Evolutionary conservation across 2,329 filamentous ascomycete genomes (phyloP), one percentile per base, ranked within the genome.

Genomic region (Alternaria incomplexa): DNA sequence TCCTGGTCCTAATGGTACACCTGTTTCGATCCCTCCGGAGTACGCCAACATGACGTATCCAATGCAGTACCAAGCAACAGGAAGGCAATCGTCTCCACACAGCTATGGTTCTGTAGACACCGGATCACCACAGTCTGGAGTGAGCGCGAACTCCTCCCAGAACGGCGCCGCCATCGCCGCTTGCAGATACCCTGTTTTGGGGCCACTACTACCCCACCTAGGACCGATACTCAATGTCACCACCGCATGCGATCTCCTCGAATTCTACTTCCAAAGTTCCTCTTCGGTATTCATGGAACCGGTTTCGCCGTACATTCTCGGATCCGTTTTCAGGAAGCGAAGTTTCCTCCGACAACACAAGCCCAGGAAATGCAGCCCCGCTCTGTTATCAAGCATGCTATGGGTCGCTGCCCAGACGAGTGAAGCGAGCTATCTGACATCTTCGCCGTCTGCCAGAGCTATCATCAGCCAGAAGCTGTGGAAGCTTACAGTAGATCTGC

Each of bases 391-490:
- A 26, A 97, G 93, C 79, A 97, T 97, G 87, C 87, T 97, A n/a
- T 97, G 93, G 93, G 91, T 96, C 30, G 92, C 92, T 17, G 93
- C 93, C 3, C 93, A 97, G 78, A 97, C 93, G 3, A 96, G 93
- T 79, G 94, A 97, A 77, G 92, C 93, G 13, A 87, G 91, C 12
- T 93, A 93, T 77, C 80, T 97, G 69, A 95, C 93, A 22, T 92
- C 91, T 46, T 88, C 91, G 36, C 92, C 93, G 1, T 93, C 93
- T 15, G 91, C 93, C 17, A 87, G 94, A 64, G 91, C 91, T 43
- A 90, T 92, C 73, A 91, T 96, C 56, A 97, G 93, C 81, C 93
- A 97, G 79, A 94, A 92, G 81, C 83, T 97, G 51, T 85, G 97
- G 44, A 93, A 97, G 79, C 84, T 97, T 68, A 96, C 93, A 3